A percentile compares a stretch with the other conserved stretches of the same genome.
phyloP scores from a whole-genome alignment of 2,329 filamentous ascomycete species.

The Monilinia polystroma region DNA sequence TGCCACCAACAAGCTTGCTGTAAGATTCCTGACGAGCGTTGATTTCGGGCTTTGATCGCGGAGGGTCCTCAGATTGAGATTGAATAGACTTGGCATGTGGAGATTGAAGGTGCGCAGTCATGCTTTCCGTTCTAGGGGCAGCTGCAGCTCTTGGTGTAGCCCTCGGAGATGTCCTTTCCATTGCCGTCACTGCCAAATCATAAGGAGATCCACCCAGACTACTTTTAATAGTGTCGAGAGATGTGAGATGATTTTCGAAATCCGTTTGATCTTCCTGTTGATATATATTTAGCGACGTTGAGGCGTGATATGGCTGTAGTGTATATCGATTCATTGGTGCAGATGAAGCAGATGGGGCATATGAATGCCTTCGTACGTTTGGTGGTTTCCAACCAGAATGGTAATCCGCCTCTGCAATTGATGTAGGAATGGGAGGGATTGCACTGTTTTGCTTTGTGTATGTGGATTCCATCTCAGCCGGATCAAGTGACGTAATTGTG shows the following conservation, averaged over 20 bases:
- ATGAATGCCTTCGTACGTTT: constrained; percentile 12
- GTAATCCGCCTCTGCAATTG: constrained; percentile 26
- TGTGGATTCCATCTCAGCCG: constrained; percentile 32
- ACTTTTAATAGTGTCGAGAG: constrained; percentile 28
- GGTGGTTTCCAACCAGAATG: constrained; percentile 15
- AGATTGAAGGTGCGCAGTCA: constrained; percentile 28
- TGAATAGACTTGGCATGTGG: constrained; percentile 16
- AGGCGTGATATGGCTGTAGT: constrained; percentile 11
- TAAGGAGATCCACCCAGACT: constrained; percentile 35
- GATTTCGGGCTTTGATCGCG: constrained; percentile 3
- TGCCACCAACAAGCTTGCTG: constrained; percentile 10
- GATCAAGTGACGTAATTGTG: constrained; percentile 38
- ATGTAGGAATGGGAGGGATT: constrained; percentile 31
- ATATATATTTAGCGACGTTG: constrained; percentile 9
- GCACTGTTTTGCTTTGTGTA: constrained; percentile 31
- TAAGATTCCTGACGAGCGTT: constrained; percentile 17
- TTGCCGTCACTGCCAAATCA: constrained; percentile 28
- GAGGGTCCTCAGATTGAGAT: constrained; percentile 1
- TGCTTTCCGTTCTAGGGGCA: constrained; percentile 27
- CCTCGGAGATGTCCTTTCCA: not conserved
- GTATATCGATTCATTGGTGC: constrained; percentile 6
- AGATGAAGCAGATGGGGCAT: constrained; percentile 10
- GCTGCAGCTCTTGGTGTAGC: constrained; percentile 4
- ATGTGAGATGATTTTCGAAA: constrained; percentile 35
- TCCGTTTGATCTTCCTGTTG: constrained; percentile 27